A percentile compares a stretch with the other conserved stretches of the same genome.
phyloP scores from a whole-genome alignment of 257 asterid species.

The Solanum pinnatisectum region DNA sequence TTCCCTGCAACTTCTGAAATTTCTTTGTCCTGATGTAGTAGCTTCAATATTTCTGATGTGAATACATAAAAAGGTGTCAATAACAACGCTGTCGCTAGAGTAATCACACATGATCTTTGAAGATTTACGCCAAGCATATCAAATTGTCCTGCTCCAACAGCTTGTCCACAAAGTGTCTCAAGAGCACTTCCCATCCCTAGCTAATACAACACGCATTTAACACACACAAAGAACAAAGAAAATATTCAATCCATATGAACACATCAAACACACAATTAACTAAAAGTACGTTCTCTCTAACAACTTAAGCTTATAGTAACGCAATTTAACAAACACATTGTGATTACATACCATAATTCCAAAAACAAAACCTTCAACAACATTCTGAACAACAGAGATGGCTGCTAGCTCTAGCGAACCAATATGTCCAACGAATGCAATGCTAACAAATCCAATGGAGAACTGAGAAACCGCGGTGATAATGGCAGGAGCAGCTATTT shows the following conservation, averaged over 20 bases:
- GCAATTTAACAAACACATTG: background rate
- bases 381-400: conserved; percentile 69
- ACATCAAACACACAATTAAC: background rate
- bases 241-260: background rate
- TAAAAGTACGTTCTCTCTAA: background rate
- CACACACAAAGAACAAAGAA: background rate
- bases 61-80: conserved; percentile 55
- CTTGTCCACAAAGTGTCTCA: conserved; percentile 86
- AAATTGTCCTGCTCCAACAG: conserved; percentile 63
- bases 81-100: conserved; percentile 32
- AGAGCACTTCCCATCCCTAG: conserved; percentile 96
- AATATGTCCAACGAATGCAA: conserved; percentile 69
- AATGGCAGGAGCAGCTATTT: conserved; percentile 63
- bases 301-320: background rate
- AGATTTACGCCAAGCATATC: conserved; percentile 61
- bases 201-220: conserved; percentile 24
- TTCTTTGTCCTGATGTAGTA: conserved; percentile 28
- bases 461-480: conserved; percentile 57
- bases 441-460: conserved; percentile 59
- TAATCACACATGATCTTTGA: conserved; percentile 71
- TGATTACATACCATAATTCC: conserved; percentile 51
- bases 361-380: conserved; percentile 70
- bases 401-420: conserved; percentile 78
- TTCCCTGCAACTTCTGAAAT: conserved; percentile 58
- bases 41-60: conserved; percentile 38